phyloP scores from a whole-genome alignment of 164 flowering plant species.

The Aristolochia californica region DNA sequence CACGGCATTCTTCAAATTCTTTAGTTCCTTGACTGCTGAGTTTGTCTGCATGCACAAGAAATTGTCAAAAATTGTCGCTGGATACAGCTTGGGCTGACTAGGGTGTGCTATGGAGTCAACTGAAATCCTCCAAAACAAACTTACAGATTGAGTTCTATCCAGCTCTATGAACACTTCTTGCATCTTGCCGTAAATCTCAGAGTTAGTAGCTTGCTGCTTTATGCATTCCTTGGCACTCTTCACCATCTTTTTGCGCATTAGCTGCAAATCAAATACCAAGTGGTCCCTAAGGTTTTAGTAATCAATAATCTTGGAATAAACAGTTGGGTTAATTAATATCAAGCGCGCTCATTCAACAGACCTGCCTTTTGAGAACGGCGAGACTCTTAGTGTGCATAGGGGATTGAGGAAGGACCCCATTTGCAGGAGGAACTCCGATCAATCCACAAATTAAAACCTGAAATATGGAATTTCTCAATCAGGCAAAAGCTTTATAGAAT shows the following conservation, averaged over 20 bases:
- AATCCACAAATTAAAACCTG: slow-evolving; percentile 46
- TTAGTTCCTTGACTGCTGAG: slow-evolving; percentile 28
- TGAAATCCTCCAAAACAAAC: background rate
- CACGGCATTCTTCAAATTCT: slow-evolving; percentile 43
- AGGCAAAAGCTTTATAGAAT: background rate
- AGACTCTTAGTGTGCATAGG: slow-evolving; percentile 61
- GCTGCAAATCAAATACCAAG: slow-evolving; percentile 15
- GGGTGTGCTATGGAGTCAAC: background rate
- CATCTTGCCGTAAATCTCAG: slow-evolving; percentile 46
- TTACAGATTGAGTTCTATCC: slow-evolving; percentile 17
- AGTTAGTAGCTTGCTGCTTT: slow-evolving; percentile 23
- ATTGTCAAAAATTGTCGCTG: background rate
- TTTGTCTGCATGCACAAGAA: slow-evolving; percentile 15
- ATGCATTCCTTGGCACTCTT: slow-evolving; percentile 39
- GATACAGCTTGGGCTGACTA: background rate
- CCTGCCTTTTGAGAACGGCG: slow-evolving; percentile 45
- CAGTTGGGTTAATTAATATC: background rate
- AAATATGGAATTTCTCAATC: slow-evolving; percentile 3
- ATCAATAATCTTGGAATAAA: background rate
- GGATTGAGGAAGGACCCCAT: slow-evolving; percentile 54
- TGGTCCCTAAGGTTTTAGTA: background rate
- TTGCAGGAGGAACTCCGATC: slow-evolving; percentile 44
- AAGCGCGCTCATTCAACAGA: slow-evolving; percentile 3
- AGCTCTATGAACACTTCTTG: slow-evolving; percentile 41
- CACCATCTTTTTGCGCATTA: slow-evolving; percentile 44